phyloP scores from a whole-genome alignment of 495 filamentous ascomycete species.

The Lasiosphaeris hirsuta region DNA sequence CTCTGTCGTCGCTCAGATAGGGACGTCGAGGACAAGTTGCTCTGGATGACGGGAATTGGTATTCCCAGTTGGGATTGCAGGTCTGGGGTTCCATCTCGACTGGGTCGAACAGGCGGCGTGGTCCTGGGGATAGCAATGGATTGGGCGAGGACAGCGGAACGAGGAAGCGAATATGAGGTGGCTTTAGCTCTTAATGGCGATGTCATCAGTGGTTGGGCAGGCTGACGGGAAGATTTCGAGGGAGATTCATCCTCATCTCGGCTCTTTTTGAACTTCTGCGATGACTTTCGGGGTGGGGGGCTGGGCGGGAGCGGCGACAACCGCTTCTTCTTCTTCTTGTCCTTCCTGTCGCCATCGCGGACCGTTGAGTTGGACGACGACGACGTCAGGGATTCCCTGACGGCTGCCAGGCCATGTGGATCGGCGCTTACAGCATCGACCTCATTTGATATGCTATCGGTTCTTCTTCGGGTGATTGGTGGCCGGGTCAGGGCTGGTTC shows the following conservation, averaged over 20 bases:
- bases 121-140: slow-evolving; percentile 30
- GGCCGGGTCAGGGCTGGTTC: slow-evolving; percentile 61
- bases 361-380: slow-evolving; percentile 59
- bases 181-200: slow-evolving; percentile 32
- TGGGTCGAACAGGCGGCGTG: slow-evolving; percentile 62
- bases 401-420: slow-evolving; percentile 57
- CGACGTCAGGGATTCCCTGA: slow-evolving; percentile 60
- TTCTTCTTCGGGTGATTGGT: slow-evolving; percentile 60
- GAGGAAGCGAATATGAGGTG: slow-evolving; percentile 30
- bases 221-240: slow-evolving; percentile 27
- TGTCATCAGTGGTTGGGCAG: slow-evolving; percentile 28
- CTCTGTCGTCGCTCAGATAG: slow-evolving; percentile 43
- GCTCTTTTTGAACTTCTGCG: slow-evolving; percentile 51
- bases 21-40: slow-evolving; percentile 61
- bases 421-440: slow-evolving; percentile 45
- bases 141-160: slow-evolving; percentile 21
- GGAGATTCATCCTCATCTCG: slow-evolving; percentile 33
- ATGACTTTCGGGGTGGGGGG: slow-evolving; percentile 62
- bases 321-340: slow-evolving; percentile 43
- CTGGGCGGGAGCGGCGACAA: slow-evolving; percentile 53
- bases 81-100: slow-evolving; percentile 73
- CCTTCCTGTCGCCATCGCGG: slow-evolving; percentile 44
- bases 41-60: slow-evolving; percentile 69
- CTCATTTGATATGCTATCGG: slow-evolving; percentile 52
- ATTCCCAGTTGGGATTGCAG: slow-evolving; percentile 55